phyloP scores from a whole-genome alignment of 2,329 filamentous ascomycete genomes.

The Ophioceras dolichostomum region DNA sequence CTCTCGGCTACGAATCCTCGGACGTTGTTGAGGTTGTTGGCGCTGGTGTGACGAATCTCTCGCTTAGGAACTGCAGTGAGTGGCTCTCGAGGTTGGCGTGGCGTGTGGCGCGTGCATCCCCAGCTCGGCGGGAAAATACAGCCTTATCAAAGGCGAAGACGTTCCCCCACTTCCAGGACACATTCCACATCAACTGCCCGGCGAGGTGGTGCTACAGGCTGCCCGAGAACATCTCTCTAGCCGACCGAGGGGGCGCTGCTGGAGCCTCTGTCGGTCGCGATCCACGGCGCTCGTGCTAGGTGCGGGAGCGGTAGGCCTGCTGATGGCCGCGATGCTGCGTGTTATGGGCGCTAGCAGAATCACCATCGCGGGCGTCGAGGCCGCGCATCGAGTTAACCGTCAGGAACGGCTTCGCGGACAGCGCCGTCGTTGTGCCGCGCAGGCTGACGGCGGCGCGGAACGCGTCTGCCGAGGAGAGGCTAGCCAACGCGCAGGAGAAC shows the following conservation, averaged over 20 bases:
- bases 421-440: constrained; percentile 9
- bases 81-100: constrained; percentile 55
- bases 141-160: constrained; percentile 19
- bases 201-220: constrained; percentile 23
- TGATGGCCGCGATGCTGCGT: constrained; percentile 52
- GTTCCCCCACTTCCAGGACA: constrained; percentile 19
- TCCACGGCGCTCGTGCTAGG: constrained; percentile 32
- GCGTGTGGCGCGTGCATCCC: constrained; percentile 35
- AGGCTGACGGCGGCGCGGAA: constrained; percentile 5
- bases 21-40: constrained; percentile 47
- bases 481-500: constrained; percentile 5
- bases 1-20: constrained; percentile 51
- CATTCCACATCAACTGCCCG: constrained; percentile 20
- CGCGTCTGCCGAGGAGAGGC: constrained; percentile 6
- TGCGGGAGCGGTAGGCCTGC: constrained; percentile 45
- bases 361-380: constrained; percentile 19
- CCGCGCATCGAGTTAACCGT: constrained; percentile 22
- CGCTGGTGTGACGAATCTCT: no score
- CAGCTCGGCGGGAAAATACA: constrained; percentile 26
- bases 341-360: constrained; percentile 36
- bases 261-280: constrained; percentile 46
- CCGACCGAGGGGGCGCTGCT: constrained; percentile 42
- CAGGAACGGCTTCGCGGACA: constrained; percentile 16
- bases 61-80: no score
- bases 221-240: constrained; percentile 31